Evolutionary conservation across 306 rosid genomes (phyloP).

Genomic region (Cucurbita ficifolia): DNA sequence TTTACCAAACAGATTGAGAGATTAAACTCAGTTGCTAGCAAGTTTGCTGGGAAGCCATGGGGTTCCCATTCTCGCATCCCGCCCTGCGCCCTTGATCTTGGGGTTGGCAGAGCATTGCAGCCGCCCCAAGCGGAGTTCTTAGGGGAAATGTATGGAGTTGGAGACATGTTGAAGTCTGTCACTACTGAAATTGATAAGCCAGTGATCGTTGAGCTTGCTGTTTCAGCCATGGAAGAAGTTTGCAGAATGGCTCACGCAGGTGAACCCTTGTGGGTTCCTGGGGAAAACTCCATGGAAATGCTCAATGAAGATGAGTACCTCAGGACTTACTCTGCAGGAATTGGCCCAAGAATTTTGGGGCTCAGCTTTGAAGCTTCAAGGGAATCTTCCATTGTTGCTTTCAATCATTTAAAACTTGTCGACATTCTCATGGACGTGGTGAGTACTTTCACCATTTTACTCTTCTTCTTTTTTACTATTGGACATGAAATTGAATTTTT

Average conservation of each 20-base stretch:
- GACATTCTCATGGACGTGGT: slow-evolving; percentile 82
- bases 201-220: slow-evolving; percentile 41
- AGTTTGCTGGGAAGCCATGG: background rate
- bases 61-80: background rate
- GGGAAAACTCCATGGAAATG: slow-evolving; percentile 4
- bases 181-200: slow-evolving; percentile 34
- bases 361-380: slow-evolving; percentile 45
- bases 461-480: too few relatives aligned
- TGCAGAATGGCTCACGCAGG: slow-evolving; percentile 32
- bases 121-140: background rate
- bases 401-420: slow-evolving; percentile 42
- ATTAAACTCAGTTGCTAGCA: background rate
- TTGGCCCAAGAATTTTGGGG: slow-evolving; percentile 1
- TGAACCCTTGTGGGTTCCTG: slow-evolving; percentile 43
- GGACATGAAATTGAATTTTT: too few relatives aligned
- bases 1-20: background rate
- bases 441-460: background rate
- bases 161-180: background rate
- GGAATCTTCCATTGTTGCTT: slow-evolving; percentile 32
- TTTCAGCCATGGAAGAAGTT: slow-evolving; percentile 41
- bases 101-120: background rate
- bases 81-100: too few relatives aligned
- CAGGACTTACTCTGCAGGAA: slow-evolving; percentile 18
- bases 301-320: slow-evolving; percentile 36
- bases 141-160: slow-evolving; percentile 1